These are phyloP conservation scores for Phanerochaete sordida DNA, from an alignment of 768 basidiomycete genomes.

Conservation along the genomic window DNA sequence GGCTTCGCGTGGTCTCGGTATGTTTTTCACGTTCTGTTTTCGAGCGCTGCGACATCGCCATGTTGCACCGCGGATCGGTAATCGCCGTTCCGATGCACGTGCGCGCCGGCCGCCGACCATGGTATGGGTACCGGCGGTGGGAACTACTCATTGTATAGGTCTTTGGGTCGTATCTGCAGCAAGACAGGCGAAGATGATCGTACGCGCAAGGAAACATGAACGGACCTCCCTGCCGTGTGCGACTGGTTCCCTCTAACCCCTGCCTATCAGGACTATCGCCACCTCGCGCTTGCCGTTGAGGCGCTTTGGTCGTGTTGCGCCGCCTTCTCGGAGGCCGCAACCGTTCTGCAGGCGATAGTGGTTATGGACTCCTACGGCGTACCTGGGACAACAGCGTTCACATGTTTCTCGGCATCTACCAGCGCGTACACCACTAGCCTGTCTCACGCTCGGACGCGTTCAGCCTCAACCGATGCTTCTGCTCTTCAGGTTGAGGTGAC, in stretches of 20 bases:
- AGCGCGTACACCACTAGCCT: slow-evolving; percentile 50
- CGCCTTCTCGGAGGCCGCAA: slow-evolving; percentile 37
- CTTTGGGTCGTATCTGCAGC: slow-evolving; percentile 32
- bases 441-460: slow-evolving; percentile 49
- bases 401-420: slow-evolving; percentile 34
- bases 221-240: slow-evolving; percentile 25
- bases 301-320: slow-evolving; percentile 32
- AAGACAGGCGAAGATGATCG: slow-evolving; percentile 31
- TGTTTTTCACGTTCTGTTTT: slow-evolving; percentile 47
- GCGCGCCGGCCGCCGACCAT: slow-evolving; percentile 6
- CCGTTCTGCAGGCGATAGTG: slow-evolving; percentile 46
- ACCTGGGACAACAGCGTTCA: slow-evolving; percentile 33
- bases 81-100: not conserved
- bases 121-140: slow-evolving; percentile 14
- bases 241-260: slow-evolving; percentile 41
- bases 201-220: slow-evolving; percentile 29
- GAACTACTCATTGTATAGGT: slow-evolving; percentile 28
- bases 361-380: slow-evolving; percentile 47
- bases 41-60: slow-evolving; percentile 42
- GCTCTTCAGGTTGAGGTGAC: slow-evolving; percentile 32
- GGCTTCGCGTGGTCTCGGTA: slow-evolving; percentile 99
- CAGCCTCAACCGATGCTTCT: slow-evolving; percentile 31
- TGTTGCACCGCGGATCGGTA: slow-evolving; percentile 6
- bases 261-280: slow-evolving; percentile 30
- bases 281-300: slow-evolving; percentile 27